Percentiles rank a stretch among this genome's conserved stretches.
Evolutionary conservation across 148 eudicot genomes (phyloP).

Genomic region (Silene conica): DNA sequence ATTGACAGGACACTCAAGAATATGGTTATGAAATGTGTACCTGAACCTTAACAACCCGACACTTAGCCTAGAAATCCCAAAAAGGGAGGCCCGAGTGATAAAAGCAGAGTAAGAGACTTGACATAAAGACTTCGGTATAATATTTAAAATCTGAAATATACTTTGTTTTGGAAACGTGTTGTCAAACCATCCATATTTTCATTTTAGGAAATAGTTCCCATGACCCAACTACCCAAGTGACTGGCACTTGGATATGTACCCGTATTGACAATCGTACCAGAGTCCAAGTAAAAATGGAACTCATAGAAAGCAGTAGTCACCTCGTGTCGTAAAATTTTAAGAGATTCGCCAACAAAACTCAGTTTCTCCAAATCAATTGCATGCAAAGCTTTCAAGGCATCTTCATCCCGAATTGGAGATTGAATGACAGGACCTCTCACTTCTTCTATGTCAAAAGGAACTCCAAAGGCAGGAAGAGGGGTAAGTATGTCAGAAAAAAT

Average conservation of each 20-base stretch:
- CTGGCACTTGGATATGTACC: neutral
- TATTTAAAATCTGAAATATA: no score
- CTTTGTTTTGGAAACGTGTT: neutral
- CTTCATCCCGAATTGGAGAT: constrained; percentile 79
- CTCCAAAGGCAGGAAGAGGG: constrained; percentile 97
- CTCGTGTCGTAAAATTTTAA: constrained; percentile 68
- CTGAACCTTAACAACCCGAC: no score
- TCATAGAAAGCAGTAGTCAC: constrained; percentile 33
- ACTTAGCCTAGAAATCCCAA: no score
- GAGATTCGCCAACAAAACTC: constrained; percentile 79
- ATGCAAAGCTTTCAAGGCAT: constrained; percentile 73
- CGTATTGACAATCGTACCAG: neutral
- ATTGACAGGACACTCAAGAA: no score
- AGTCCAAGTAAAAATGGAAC: constrained; percentile 3
- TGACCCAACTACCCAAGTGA: neutral
- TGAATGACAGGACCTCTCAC: constrained; percentile 97
- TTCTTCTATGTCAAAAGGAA: constrained; percentile 97
- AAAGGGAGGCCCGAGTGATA: no score
- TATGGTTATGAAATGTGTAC: no score
- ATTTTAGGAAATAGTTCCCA: neutral
- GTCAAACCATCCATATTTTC: neutral
- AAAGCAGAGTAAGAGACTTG: no score
- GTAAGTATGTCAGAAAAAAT: constrained; percentile 98
- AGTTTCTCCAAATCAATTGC: constrained; percentile 79
- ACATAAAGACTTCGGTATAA: neutral